Evolutionary conservation across 108 stramenopile species (phyloP), one percentile per base, ranked within the genome.

Genomic region (Nitzschia sp.): DNA sequence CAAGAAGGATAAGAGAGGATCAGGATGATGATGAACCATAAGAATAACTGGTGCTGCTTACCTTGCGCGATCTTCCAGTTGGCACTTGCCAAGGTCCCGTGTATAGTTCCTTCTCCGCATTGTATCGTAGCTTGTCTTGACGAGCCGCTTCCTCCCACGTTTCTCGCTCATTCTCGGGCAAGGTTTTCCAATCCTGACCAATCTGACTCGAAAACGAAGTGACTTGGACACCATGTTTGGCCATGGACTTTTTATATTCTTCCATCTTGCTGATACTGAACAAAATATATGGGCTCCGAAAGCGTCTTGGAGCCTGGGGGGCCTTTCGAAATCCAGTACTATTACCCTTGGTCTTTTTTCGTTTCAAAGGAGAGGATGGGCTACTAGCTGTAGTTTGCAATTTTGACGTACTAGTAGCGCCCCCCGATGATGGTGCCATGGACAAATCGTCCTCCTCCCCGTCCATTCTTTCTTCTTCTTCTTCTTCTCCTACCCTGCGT

Each of bases 261-360:
- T 33, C 54, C 35, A 69, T 69, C 46, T 63, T 70, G 34, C 74
- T 34, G 11, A 71, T 80, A 30, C 68, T 80, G 48, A 85, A 85
- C 26, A 78, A 77, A 36, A 85, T 82, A 50, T 81, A 85, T 26
- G 72, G 69, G 29, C 74, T 76, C 33, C 74, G 80, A 61, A 80
- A 83, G 4, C 82, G 53, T 36, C 80, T 83, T 9, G 82, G 82
- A 29, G 82, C 82, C 17, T 62, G 71, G 0, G 82, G 82, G 13
- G 77, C 79, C 56, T 80, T 83, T 4, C 57, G 55, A 29, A 38
- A 58, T 30, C 33, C 26, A 11, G 27, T 3, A 11, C 17, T 38
- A 29, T 34, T 5, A 2, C 23, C 44, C n/a, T 61, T 62, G 16
- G 48, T 62, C 70, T 71, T 71, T 13, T 13, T 41, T 41, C 38